Conservation (phyloP, 106 monocot species). For the Allium fistulosum region DNA sequence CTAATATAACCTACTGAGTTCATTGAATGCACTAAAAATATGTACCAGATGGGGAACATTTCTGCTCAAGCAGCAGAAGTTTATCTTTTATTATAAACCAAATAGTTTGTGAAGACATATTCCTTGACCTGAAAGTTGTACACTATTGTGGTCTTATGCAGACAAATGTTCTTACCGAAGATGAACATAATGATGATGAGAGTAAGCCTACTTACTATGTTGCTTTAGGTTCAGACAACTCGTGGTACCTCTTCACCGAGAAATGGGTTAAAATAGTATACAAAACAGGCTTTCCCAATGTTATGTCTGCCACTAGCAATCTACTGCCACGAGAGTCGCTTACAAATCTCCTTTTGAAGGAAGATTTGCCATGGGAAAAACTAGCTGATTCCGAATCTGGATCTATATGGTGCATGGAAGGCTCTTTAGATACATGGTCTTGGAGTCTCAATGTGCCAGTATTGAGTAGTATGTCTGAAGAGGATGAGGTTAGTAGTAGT, state of each 20-base stretch:
- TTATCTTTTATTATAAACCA: too few relatives aligned
- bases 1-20: too few relatives aligned
- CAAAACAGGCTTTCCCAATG: conserved; percentile 71
- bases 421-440: conserved; percentile 96
- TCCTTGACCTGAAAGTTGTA: too few relatives aligned
- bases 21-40: too few relatives aligned
- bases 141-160: conserved; percentile 1
- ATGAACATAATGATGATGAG: conserved; percentile 9
- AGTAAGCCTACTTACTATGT: conserved; percentile 51
- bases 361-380: conserved; percentile 66
- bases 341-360: conserved; percentile 49
- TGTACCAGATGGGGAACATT: too few relatives aligned
- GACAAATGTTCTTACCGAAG: conserved; percentile 17
- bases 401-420: conserved; percentile 69
- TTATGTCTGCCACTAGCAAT: conserved; percentile 45
- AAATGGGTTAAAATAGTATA: conserved; percentile 85
- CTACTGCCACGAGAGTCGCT: conserved; percentile 52
- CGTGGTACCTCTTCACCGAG: conserved; percentile 95
- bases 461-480: conserved; percentile 79
- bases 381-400: conserved; percentile 86
- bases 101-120: too few relatives aligned
- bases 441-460: conserved; percentile 98
- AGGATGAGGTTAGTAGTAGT: conserved; percentile 59
- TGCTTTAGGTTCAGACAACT: conserved; percentile 91
- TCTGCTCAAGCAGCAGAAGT: too few relatives aligned